These are phyloP conservation scores for Phialemonium atrogriseum DNA, from an alignment of 2,329 filamentous ascomycete genomes.

Conservation along the genomic window DNA sequence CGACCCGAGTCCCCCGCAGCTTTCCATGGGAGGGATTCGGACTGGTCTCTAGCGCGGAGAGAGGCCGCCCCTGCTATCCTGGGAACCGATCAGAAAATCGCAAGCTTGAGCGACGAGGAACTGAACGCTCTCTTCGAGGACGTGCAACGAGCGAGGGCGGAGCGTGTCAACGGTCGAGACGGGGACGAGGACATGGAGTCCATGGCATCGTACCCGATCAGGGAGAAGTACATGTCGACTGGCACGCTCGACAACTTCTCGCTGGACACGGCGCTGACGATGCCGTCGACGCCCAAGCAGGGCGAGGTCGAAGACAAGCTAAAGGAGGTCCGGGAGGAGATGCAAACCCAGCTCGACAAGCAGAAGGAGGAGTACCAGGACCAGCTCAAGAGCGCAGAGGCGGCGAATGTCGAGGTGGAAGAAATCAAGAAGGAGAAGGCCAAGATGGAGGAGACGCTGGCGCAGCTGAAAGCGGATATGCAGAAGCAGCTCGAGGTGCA, in stretches of 20 bases:
- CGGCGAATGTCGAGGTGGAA: conserved; percentile 68
- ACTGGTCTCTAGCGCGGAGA: conserved; percentile 88
- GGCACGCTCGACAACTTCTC: conserved; percentile 95
- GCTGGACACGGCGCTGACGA: conserved; percentile 84
- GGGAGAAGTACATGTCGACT: conserved; percentile 93
- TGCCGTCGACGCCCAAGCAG: conserved; percentile 83
- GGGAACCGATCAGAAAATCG: conserved; percentile 85
- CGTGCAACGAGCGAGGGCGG: conserved; percentile 77
- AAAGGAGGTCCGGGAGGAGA: conserved; percentile 67
- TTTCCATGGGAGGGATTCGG: conserved; percentile 65
- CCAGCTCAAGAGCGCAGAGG: conserved; percentile 67
- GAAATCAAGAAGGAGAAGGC: conserved; percentile 76
- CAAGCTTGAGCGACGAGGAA: conserved; percentile 85
- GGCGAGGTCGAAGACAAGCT: conserved; percentile 69
- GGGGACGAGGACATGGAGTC: conserved; percentile 88
- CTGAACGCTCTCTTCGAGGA: conserved; percentile 91
- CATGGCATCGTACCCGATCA: conserved; percentile 73
- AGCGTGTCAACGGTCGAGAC: conserved; percentile 63
- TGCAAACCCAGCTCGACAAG: conserved; percentile 74
- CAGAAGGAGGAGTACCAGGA: conserved; percentile 78
- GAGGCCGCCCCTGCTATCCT: conserved; percentile 90
- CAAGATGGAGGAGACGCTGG: conserved; percentile 75
- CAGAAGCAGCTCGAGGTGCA: conserved; percentile 77
- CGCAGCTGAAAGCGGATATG: conserved; percentile 78
- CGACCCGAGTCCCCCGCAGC: conserved; percentile 74